These are phyloP conservation scores for Diutina catenulata DNA, from an alignment of 1,139 yeast species.

Conservation along the genomic window DNA sequence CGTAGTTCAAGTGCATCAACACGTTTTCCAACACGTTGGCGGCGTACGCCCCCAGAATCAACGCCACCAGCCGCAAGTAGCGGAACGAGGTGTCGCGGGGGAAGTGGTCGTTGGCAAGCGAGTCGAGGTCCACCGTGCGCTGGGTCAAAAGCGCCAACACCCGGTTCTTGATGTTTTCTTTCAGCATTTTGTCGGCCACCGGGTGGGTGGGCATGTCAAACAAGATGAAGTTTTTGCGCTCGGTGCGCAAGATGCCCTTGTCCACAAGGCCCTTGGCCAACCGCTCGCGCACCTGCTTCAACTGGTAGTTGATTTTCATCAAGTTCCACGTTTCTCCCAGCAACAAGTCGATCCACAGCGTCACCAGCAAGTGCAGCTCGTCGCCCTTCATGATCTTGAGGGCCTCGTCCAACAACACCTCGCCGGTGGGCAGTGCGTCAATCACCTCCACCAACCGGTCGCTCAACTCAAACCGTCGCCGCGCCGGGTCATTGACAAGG, in stretches of 20 bases:
- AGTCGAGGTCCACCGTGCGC: constrained; percentile 49
- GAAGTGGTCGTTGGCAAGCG: constrained; percentile 44
- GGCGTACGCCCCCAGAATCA: constrained; percentile 86
- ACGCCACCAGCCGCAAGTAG: constrained; percentile 64
- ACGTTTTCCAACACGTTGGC: constrained; percentile 95
- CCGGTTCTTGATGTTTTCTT: constrained; percentile 72
- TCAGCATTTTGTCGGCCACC: constrained; percentile 67
- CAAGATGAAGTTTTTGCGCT: constrained; percentile 82
- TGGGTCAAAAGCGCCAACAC: constrained; percentile 58
- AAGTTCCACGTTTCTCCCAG: constrained; percentile 98
- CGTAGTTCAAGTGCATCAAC: constrained; percentile 65
- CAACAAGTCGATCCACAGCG: constrained; percentile 88
- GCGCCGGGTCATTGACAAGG: constrained; percentile 86
- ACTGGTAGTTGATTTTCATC: constrained; percentile 86
- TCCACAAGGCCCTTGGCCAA: constrained; percentile 95
- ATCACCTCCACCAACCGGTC: constrained; percentile 84
- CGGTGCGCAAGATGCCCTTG: constrained; percentile 94
- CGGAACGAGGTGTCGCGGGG: constrained; percentile 61
- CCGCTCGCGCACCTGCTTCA: constrained; percentile 94
- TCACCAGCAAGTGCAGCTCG: constrained; percentile 67
- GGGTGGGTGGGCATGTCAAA: constrained; percentile 99
- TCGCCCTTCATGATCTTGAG: constrained; percentile 80
- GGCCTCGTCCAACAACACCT: constrained; percentile 88
- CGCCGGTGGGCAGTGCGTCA: constrained; percentile 85
- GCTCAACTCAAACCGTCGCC: constrained; percentile 76